These are phyloP conservation scores for Aspergillus sp. DNA, from an alignment of 2,329 filamentous ascomycete genomes.

Conservation along the genomic window DNA sequence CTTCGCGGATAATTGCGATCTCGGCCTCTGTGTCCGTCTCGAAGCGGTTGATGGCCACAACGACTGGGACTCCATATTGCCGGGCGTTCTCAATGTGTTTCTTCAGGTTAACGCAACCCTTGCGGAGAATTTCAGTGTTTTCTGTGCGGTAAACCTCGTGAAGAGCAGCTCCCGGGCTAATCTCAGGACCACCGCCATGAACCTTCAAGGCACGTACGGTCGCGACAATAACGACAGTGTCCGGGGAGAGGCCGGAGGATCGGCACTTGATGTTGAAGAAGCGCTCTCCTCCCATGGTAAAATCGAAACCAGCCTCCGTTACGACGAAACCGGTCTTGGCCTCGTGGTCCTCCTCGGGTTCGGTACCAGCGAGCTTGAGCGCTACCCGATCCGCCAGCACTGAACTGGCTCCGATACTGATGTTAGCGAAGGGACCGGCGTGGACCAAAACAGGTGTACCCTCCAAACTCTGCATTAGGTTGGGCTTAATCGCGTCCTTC, in stretches of 20 bases:
- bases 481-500: conserved; percentile 98
- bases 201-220: conserved; percentile 96
- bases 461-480: conserved; percentile 97
- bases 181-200: conserved; percentile 93
- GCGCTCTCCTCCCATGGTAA: conserved; percentile 98
- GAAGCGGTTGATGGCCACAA: conserved; percentile 97
- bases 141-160: conserved; percentile 87
- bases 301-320: conserved; percentile 97
- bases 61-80: conserved; percentile 85
- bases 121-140: conserved; percentile 86
- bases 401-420: conserved; percentile 94
- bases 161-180: conserved; percentile 81
- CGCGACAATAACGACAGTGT: conserved; percentile 91
- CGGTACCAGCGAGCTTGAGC: conserved; percentile 91
- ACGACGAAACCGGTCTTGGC: conserved; percentile 88
- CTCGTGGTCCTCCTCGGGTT: conserved; percentile 81
- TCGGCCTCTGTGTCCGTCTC: conserved; percentile 91
- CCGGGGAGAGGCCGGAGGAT: conserved; percentile 85
- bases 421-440: conserved; percentile 96
- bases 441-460: conserved; percentile 97
- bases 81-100: conserved; percentile 94
- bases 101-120: conserved; percentile 88
- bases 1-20: conserved; percentile 82
- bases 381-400: conserved; percentile 94
- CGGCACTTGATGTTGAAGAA: conserved; percentile 99